phyloP scores from a whole-genome alignment of 2,329 filamentous ascomycete genomes.

The Xylariaceae sp. region DNA sequence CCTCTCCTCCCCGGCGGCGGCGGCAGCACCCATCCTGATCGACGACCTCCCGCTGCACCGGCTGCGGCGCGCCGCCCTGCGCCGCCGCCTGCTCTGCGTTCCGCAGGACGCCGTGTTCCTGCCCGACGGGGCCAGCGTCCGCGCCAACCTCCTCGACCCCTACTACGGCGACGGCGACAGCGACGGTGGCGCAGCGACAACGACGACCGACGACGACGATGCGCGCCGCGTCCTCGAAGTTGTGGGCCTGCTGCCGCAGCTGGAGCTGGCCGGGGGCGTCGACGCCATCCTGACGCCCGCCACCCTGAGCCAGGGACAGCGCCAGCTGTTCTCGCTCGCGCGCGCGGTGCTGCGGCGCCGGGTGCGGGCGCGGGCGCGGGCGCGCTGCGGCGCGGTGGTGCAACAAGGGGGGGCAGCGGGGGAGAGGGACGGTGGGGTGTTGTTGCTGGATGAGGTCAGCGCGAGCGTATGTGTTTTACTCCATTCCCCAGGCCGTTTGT shows the following conservation, averaged over 20 bases:
- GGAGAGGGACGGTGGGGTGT: constrained; percentile 19
- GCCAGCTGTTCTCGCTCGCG: constrained; percentile 20
- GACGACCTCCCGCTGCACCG: constrained; percentile 24
- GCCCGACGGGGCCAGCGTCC: constrained; percentile 27
- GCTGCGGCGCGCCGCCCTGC: constrained; percentile 26
- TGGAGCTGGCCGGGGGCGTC: constrained; percentile 18
- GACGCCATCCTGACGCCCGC: constrained; percentile 29
- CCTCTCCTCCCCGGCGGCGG: constrained; percentile 9
- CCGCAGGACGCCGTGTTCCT: constrained; percentile 38
- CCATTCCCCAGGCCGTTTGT: too few species aligned
- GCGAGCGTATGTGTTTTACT: too few species aligned
- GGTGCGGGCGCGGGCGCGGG: constrained; percentile 13
- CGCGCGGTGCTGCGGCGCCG: constrained; percentile 21
- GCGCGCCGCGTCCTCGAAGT: constrained; percentile 15
- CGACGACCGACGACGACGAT: constrained; percentile 16
- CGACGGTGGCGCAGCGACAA: constrained; percentile 23
- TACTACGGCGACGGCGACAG: too few species aligned
- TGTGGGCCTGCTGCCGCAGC: constrained; percentile 16
- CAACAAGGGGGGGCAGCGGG: too few species aligned
- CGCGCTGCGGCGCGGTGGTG: constrained; percentile 9
- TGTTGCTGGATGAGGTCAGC: constrained; percentile 27
- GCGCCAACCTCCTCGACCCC: constrained; percentile 25
- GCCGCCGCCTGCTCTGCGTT: constrained; percentile 32
- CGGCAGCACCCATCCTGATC: constrained; percentile 25
- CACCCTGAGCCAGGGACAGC: constrained; percentile 44